phyloP scores from a whole-genome alignment of 371 early-diverging fungal species.

The Haplosporangium sp. region DNA sequence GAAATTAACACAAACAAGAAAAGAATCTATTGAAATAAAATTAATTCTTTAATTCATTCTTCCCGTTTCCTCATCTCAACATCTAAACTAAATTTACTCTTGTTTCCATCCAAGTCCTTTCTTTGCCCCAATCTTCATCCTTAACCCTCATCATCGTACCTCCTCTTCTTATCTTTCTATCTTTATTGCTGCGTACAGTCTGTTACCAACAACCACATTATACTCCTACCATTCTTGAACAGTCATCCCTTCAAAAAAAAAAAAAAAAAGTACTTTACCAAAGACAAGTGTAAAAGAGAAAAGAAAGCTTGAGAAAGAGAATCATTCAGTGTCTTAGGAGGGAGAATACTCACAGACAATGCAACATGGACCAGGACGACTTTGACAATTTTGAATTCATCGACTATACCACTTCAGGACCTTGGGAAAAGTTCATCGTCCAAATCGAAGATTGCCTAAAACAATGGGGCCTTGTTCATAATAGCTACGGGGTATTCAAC shows the following conservation, averaged over 20 bases:
- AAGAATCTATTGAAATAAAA: background rate
- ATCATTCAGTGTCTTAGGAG: too few relatives aligned
- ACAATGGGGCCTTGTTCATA: constrained; percentile 46
- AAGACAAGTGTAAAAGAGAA: background rate
- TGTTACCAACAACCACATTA: background rate
- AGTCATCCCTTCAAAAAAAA: background rate
- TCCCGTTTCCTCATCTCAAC: too few relatives aligned
- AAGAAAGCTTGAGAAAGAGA: background rate
- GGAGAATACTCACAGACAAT: constrained; percentile 52
- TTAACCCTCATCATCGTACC: background rate
- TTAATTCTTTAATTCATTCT: background rate
- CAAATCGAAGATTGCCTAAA: constrained; percentile 49
- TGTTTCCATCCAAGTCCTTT: too few relatives aligned
- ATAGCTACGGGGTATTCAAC: constrained; percentile 38
- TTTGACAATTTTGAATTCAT: constrained; percentile 56
- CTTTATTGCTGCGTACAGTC: background rate
- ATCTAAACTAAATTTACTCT: too few relatives aligned
- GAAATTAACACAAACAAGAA: too few relatives aligned
- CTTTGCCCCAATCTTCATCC: too few relatives aligned
- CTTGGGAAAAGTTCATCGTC: constrained; percentile 55
- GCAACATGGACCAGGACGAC: constrained; percentile 34
- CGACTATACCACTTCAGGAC: constrained; percentile 53
- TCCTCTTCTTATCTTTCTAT: background rate
- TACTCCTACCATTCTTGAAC: background rate
- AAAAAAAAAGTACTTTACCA: background rate